Base-by-base conservation (phyloP, 1,139 yeast species). In the Pneumocystis carinii region DNA sequence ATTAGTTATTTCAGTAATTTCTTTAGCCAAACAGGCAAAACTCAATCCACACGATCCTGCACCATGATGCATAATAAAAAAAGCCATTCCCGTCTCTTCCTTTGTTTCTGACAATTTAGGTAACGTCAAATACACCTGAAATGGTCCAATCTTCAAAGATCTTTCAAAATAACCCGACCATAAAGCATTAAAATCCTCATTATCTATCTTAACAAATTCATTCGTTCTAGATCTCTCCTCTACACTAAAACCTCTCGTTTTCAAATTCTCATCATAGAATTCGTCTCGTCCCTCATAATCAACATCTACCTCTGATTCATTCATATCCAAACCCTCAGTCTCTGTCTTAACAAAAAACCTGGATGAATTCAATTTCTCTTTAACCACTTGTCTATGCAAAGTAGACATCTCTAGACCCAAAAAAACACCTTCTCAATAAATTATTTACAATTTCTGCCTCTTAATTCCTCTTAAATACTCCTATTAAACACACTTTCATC, bases 21-120 rank as follows among this genome's bases (percentile, higher is more conserved):
- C 69, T 27, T 61, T 66, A 59, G 64, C 66, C 29, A 48, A 68
- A 63, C 29, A 68, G 0, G 88, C 88, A 76, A 87, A 92, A 0
- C 96, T 79, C 75, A 88, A 76, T 0, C 86, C 89, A 2, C 88
- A 82, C 1, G 97, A 90, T 0, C 97, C 98, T 0, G 97, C 97
- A 4, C 99, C 99, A 72, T 92, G 99, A 67, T 88, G 94, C 68
- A 84, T 83, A 1, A 90, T 75, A 68, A 87, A 83, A 1, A 89
- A 71, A 0, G 94, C 24, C 35, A 32, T 32, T 32, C 8, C 15
- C 24, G 55, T 85, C 0, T 80, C 76, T 0, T 73, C 70, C 0
- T 69, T 36, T 14, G n/a, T 32, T 14, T 59, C 19, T 24, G 27
- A 32, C 1, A 63, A 64, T 2, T 69, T 64, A 0, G 96, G 92